phyloP scores from a whole-genome alignment of 2,329 filamentous ascomycete species.

The Pseudonectria buxi region DNA sequence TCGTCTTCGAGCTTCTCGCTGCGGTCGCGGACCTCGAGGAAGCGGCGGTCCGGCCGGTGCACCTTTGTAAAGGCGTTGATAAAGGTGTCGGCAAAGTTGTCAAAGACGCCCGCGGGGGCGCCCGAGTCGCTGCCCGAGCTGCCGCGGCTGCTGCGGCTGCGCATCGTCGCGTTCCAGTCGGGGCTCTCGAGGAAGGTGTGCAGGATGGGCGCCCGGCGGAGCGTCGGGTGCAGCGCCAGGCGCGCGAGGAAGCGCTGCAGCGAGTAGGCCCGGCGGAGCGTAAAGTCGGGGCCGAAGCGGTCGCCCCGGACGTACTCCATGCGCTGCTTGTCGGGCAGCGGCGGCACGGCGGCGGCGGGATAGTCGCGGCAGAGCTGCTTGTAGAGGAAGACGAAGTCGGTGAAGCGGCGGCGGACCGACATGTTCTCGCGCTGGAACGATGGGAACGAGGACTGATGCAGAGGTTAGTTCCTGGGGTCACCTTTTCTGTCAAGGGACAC shows the following conservation, averaged over 20 bases:
- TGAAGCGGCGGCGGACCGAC: slow-evolving; percentile 82
- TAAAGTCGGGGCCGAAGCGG: slow-evolving; percentile 91
- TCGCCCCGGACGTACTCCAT: slow-evolving; percentile 98
- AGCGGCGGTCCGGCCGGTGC: slow-evolving; percentile 89
- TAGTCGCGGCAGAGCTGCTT: slow-evolving; percentile 84
- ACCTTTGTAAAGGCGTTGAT: slow-evolving; percentile 97
- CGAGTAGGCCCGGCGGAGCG: slow-evolving; percentile 77
- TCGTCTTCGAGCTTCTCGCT: slow-evolving; percentile 94
- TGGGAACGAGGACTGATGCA: slow-evolving; percentile 75
- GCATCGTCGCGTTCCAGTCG: slow-evolving; percentile 98
- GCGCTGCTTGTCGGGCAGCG: slow-evolving; percentile 95
- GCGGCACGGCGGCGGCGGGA: slow-evolving; percentile 85
- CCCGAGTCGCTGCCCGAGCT: slow-evolving; percentile 43
- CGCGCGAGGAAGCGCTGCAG: slow-evolving; percentile 86
- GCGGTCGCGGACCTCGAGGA: slow-evolving; percentile 88
- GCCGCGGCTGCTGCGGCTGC: slow-evolving; percentile 61
- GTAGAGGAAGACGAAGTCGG: slow-evolving; percentile 95
- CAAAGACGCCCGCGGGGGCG: slow-evolving; percentile 67
- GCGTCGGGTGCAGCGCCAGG: slow-evolving; percentile 77
- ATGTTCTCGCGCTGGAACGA: slow-evolving; percentile 81
- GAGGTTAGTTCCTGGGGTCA: neutral
- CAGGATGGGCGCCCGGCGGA: slow-evolving; percentile 75
- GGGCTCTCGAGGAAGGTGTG: slow-evolving; percentile 85
- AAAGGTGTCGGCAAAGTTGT: slow-evolving; percentile 91
- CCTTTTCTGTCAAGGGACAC: neutral